phyloP scores from a whole-genome alignment of 306 rosid genomes.

The Hippophae tibetana region DNA sequence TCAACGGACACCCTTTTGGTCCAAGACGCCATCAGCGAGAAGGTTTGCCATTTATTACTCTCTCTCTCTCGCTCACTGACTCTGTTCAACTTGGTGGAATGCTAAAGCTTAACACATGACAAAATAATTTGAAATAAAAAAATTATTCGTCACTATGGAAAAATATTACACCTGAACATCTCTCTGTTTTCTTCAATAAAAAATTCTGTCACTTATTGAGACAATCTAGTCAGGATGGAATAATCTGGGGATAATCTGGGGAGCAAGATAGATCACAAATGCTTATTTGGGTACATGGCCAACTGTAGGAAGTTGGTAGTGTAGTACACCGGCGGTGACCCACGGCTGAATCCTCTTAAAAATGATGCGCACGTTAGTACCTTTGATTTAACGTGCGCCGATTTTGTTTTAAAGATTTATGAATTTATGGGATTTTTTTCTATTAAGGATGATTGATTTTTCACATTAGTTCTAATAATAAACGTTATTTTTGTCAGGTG shows the following conservation, averaged over 20 bases:
- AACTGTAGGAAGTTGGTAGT: conserved; percentile 7
- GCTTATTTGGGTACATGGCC: conserved; percentile 7
- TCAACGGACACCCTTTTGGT: conserved; percentile 94
- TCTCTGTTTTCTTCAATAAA: not conserved
- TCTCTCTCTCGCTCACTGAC: not conserved
- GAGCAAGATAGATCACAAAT: conserved; percentile 3
- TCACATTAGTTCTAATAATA: not conserved
- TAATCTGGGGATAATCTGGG: not conserved
- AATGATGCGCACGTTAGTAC: conserved; percentile 1
- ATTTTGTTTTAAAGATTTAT: too few relatives aligned
- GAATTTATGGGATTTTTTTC: not conserved
- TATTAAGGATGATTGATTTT: not conserved
- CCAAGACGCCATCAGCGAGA: conserved; percentile 98
- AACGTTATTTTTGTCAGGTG: conserved; percentile 37
- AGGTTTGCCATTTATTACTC: conserved; percentile 37
- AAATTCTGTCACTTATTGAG: not conserved
- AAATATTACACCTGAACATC: too few relatives aligned
- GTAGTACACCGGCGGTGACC: conserved; percentile 15
- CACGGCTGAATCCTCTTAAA: not conserved
- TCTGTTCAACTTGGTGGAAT: not conserved
- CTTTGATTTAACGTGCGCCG: conserved; percentile 7
- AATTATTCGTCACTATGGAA: too few relatives aligned
- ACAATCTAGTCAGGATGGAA: conserved; percentile 1
- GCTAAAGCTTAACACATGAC: too few relatives aligned
- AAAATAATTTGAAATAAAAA: too few relatives aligned